These are phyloP conservation scores for Hypoxylon sp. DNA, from an alignment of 2,329 filamentous ascomycete species.

Conservation along the genomic window DNA sequence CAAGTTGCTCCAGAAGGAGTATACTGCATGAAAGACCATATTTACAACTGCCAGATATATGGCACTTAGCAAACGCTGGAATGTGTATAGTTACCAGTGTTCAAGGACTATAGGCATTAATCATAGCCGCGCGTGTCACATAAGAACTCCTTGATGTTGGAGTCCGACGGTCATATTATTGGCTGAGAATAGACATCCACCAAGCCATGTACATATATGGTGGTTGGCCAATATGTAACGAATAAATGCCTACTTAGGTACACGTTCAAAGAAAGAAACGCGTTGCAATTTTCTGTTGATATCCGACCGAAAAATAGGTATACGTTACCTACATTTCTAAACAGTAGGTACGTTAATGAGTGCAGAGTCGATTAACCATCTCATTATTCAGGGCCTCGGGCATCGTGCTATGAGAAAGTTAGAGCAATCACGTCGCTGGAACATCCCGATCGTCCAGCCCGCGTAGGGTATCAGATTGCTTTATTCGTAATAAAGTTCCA, in stretches of 20 bases:
- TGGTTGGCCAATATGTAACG: background rate
- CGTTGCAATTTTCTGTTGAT: background rate
- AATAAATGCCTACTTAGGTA: constrained; percentile 4
- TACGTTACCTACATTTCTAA: no score
- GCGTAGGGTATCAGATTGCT: no score
- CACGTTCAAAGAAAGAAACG: background rate
- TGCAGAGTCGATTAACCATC: no score
- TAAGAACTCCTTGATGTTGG: background rate
- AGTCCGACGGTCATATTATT: constrained; percentile 3
- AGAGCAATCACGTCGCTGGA: no score
- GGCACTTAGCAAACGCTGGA: background rate
- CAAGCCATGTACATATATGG: background rate
- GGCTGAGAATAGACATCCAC: constrained; percentile 4
- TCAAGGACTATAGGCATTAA: background rate
- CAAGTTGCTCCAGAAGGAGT: constrained; percentile 74
- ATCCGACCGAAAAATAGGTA: no score
- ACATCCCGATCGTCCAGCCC: no score
- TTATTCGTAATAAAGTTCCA: no score
- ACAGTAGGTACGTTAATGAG: no score
- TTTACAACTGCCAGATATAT: background rate
- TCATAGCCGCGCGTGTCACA: constrained; percentile 11
- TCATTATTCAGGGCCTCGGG: no score
- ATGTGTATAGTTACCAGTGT: constrained; percentile 9
- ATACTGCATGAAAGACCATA: constrained; percentile 59
- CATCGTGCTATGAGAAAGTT: no score